Evolutionary conservation across 192 early-diverging fungal species (phyloP).

Genomic region (Coemansia sp.): DNA sequence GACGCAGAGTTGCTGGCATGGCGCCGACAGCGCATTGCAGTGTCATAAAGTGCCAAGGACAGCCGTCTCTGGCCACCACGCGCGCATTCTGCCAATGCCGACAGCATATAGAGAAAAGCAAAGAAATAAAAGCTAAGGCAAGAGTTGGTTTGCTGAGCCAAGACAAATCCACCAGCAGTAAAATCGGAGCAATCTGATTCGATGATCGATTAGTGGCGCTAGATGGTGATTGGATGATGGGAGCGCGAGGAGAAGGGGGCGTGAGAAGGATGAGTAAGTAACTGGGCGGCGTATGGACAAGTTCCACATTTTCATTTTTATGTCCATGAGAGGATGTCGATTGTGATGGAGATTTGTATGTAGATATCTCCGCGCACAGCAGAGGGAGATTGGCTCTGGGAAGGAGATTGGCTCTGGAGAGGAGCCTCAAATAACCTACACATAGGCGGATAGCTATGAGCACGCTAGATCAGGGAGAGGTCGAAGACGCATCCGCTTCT

Average conservation of each 20-base stretch:
- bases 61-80: not conserved
- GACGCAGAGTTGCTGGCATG: not conserved
- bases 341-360: not conserved
- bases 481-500: not conserved
- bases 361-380: too few relatives aligned
- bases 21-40: not conserved
- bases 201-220: constrained; percentile 3
- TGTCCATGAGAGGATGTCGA: not conserved
- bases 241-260: not conserved
- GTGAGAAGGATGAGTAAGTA: too few relatives aligned
- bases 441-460: not conserved
- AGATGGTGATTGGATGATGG: not conserved
- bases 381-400: not conserved
- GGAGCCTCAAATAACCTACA: not conserved
- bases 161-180: not conserved
- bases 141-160: too few relatives aligned
- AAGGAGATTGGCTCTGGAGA: too few relatives aligned
- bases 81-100: constrained; percentile 3
- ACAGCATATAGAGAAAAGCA: not conserved
- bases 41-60: not conserved
- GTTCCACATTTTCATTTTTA: constrained; percentile 38
- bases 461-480: not conserved
- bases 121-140: too few relatives aligned
- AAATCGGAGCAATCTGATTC: not conserved
- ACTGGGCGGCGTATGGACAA: constrained; percentile 29